Base-by-base conservation (phyloP, 2,329 filamentous ascomycete species). In the Phyllosticta capitalensis region DNA sequence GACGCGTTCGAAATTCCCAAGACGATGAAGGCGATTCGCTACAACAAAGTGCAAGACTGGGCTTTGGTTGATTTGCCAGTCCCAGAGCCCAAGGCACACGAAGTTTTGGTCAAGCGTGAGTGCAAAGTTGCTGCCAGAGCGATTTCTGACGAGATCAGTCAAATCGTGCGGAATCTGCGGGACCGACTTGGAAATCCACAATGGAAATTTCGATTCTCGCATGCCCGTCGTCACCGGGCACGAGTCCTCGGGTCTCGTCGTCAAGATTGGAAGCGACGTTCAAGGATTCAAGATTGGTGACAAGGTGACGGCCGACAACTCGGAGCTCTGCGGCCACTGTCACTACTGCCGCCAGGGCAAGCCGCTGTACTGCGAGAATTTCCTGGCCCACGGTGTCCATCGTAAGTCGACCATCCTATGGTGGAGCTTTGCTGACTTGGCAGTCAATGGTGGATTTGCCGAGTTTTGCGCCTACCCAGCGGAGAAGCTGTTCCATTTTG, bases 281-380 rank as follows among this genome's bases (percentile, higher is more conserved):
- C 54, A 48, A 45, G 79, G 76, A 51, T 83, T 88, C 72, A 67
- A 78, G 55, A 67, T 87, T 59, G 84, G 84, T 58, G 83, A 87
- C 66, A 81, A 83, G 53, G 84, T 88, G 33, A 78, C 75, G 4
- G 75, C 81, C 38, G 82, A 84, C 66, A 84, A 85, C 70, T 81
- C 82, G 17, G 82, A 88, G 70, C 80, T 88, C 51, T 89, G 86
- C 72, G 82, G 82, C 54, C 81, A 85, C 71, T 89, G 86, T 75
- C 88, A 87, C 78, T 88, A 88, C 76, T 89, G 86, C 75, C 82
- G 83, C 64, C 82, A 84, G 60, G 85, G 86, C 56, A 80, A 88
- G 68, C 78, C 83, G 28, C 74, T 89, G 53, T 81, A 88, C 59
- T 90, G 86, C 71, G 85, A 88, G 72, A 79, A 86, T 68, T 85